Percentiles rank a stretch among this genome's conserved stretches.
phyloP scores from a whole-genome alignment of 805 yeast genomes.

The Cyberlindnera euphorbiiphila region DNA sequence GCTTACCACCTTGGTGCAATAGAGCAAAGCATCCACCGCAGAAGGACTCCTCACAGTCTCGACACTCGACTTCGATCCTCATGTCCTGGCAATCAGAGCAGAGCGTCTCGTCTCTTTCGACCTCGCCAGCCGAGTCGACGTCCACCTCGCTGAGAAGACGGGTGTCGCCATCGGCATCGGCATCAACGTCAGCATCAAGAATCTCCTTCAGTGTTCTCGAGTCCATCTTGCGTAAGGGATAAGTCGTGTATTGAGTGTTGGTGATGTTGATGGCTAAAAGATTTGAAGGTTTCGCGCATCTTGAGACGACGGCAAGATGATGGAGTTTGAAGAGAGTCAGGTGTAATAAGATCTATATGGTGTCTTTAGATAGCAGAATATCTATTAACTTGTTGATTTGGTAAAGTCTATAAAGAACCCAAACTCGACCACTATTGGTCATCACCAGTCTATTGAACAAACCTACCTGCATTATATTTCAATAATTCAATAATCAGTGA shows the following conservation, averaged over 20 bases:
- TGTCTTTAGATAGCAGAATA: no score
- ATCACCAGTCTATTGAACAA: no score
- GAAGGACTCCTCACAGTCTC: slow-evolving; percentile 60
- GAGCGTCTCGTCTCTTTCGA: slow-evolving; percentile 32
- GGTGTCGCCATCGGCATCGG: slow-evolving; percentile 32
- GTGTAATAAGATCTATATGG: no score
- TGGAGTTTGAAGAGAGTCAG: no score
- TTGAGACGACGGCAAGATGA: no score
- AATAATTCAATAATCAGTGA: no score
- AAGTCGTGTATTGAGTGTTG: no score
- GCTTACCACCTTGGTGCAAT: slow-evolving; percentile 65
- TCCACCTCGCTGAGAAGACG: slow-evolving; percentile 15
- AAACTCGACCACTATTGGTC: no score
- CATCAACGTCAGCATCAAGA: slow-evolving; percentile 38
- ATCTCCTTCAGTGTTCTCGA: slow-evolving; percentile 34
- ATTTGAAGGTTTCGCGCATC: no score
- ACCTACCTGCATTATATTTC: no score
- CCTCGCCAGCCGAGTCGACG: slow-evolving; percentile 22
- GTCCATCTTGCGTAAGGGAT: slow-evolving; percentile 2
- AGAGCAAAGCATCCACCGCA: slow-evolving; percentile 68
- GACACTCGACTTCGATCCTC: slow-evolving; percentile 61
- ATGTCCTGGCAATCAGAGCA: slow-evolving; percentile 75
- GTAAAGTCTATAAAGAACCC: no score
- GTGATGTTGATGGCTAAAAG: not conserved
- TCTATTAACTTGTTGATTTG: no score